These are phyloP conservation scores for Trichosporon coremiiforme DNA, from an alignment of 1,284 basidiomycete species.

Conservation along the genomic window DNA sequence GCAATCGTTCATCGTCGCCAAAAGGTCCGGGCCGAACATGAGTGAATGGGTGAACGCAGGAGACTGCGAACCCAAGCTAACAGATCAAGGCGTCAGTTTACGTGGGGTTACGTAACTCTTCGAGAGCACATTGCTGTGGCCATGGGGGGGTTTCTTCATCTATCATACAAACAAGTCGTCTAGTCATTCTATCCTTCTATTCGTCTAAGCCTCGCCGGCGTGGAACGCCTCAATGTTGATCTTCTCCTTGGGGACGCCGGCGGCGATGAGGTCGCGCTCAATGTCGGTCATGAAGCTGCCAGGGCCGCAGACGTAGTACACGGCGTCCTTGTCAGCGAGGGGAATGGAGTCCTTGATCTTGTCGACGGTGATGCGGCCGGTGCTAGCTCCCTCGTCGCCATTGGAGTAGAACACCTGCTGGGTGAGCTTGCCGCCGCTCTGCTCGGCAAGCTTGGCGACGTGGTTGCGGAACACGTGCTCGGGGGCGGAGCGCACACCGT, in stretches of 20 bases:
- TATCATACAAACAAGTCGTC: slow-evolving; percentile 6
- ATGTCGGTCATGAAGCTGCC: slow-evolving; percentile 38
- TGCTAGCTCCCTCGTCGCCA: slow-evolving; percentile 10
- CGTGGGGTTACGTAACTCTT: neutral
- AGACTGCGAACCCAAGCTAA: no score
- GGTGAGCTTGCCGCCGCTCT: slow-evolving; percentile 33
- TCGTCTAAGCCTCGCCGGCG: slow-evolving; percentile 32
- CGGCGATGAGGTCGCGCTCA: slow-evolving; percentile 27
- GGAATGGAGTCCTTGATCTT: slow-evolving; percentile 32
- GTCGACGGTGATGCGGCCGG: slow-evolving; percentile 33
- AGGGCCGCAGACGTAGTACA: slow-evolving; percentile 47
- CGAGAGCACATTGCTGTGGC: neutral
- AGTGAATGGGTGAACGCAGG: no score
- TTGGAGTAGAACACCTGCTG: slow-evolving; percentile 35
- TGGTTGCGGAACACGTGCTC: slow-evolving; percentile 33
- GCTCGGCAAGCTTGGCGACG: slow-evolving; percentile 28
- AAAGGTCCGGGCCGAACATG: no score
- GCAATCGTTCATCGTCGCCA: no score
- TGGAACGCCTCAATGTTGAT: slow-evolving; percentile 44
- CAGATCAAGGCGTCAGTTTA: neutral
- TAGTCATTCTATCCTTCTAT: no score
- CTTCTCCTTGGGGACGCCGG: slow-evolving; percentile 35
- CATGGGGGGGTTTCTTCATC: neutral
- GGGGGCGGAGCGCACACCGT: slow-evolving; percentile 25
- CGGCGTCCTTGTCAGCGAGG: slow-evolving; percentile 33